Conservation (phyloP, 129 eudicot species). For the Centella asiatica region DNA sequence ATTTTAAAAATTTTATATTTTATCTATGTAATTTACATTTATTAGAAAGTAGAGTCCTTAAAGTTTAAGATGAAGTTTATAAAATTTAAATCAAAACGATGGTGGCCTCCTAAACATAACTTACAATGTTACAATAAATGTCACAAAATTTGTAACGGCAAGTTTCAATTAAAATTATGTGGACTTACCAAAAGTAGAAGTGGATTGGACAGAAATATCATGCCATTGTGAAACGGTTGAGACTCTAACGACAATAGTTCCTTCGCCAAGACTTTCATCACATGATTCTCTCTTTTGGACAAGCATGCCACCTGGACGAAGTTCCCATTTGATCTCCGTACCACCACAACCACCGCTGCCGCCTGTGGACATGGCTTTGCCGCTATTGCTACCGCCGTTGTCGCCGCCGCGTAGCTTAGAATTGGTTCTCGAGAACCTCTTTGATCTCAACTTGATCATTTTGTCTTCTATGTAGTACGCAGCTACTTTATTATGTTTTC, state of each 20-base stretch:
- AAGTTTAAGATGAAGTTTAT: too few relatives aligned
- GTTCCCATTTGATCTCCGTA: conserved; percentile 67
- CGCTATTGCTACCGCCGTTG: conserved; percentile 14
- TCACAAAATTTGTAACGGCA: background rate
- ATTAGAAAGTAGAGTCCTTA: too few relatives aligned
- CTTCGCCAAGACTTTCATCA: conserved; percentile 27
- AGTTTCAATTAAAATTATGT: background rate
- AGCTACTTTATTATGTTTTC: conserved; percentile 11
- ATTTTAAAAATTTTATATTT: too few relatives aligned
- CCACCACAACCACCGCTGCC: conserved; percentile 3
- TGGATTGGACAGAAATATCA: conserved; percentile 55
- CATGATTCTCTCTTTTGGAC: conserved; percentile 65
- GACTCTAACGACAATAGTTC: conserved; percentile 40
- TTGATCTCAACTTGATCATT: conserved; percentile 62
- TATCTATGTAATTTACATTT: too few relatives aligned
- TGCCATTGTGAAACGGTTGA: conserved; percentile 61
- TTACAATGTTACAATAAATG: too few relatives aligned
- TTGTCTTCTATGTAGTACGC: conserved; percentile 17
- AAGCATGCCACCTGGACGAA: conserved; percentile 88
- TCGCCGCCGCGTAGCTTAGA: conserved; percentile 44
- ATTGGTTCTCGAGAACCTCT: conserved; percentile 50
- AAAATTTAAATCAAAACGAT: too few relatives aligned
- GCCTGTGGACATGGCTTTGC: conserved; percentile 2
- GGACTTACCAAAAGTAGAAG: conserved; percentile 75
- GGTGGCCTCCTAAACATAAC: too few relatives aligned